Evolutionary conservation across 225 moss, liverwort and hornwort species (phyloP).

Genomic region (Polytrichum formosum): DNA sequence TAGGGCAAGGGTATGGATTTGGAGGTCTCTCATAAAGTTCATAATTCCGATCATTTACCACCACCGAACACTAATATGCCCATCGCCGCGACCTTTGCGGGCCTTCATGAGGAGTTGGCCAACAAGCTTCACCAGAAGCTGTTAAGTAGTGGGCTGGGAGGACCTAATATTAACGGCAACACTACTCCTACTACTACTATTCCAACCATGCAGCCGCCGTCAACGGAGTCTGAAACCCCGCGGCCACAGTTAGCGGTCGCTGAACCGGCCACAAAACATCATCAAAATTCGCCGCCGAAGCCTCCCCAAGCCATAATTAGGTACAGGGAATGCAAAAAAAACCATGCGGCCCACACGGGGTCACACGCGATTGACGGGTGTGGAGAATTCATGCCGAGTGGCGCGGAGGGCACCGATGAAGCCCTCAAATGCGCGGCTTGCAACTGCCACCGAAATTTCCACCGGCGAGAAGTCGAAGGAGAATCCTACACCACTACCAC

Average conservation of each 20-base stretch:
- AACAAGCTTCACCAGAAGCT: slow-evolving; percentile 57
- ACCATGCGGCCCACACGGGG: slow-evolving; percentile 90
- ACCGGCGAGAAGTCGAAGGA: slow-evolving; percentile 87
- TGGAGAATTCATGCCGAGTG: slow-evolving; percentile 97
- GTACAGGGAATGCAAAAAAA: slow-evolving; percentile 96
- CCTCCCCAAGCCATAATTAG: slow-evolving; percentile 28
- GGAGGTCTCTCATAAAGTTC: slow-evolving; percentile 80
- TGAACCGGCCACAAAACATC: slow-evolving; percentile 38
- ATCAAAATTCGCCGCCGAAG: too few relatives aligned
- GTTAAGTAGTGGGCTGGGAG: slow-evolving; percentile 70
- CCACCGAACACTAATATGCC: slow-evolving; percentile 58
- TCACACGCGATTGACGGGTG: slow-evolving; percentile 96
- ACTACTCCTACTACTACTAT: too few relatives aligned
- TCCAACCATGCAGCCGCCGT: too few relatives aligned
- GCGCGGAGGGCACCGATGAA: slow-evolving; percentile 84
- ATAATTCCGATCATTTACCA: slow-evolving; percentile 32
- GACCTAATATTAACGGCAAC: slow-evolving; percentile 14
- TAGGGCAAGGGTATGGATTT: slow-evolving; percentile 62
- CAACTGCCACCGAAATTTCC: slow-evolving; percentile 95
- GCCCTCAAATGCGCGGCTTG: slow-evolving; percentile 97
- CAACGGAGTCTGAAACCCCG: slow-evolving; percentile 49
- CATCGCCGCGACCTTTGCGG: slow-evolving; percentile 87
- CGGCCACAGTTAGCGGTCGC: slow-evolving; percentile 62
- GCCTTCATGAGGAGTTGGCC: slow-evolving; percentile 91
- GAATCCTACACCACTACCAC: slow-evolving; percentile 31